phyloP scores from a whole-genome alignment of 176 grass and related monocot genomes.

The Triticum monococcum region DNA sequence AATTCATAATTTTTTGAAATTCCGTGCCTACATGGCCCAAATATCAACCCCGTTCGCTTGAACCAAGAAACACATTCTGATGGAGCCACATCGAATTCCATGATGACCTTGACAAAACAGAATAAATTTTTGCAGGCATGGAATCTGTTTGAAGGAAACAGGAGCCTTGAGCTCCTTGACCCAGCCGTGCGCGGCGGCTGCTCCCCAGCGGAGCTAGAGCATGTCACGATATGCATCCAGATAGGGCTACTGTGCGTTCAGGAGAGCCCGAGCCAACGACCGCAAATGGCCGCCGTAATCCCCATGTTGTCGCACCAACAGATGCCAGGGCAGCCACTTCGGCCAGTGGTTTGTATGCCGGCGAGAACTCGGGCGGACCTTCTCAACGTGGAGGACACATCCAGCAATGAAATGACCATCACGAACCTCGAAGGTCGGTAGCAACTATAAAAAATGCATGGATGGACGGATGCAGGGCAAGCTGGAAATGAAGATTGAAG shows the following conservation, averaged over 20 bases:
- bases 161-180: slow-evolving; percentile 15
- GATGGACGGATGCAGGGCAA: neutral
- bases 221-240: slow-evolving; percentile 31
- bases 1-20: too few species aligned
- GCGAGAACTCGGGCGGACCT: neutral
- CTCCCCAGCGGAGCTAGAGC: neutral
- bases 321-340: neutral
- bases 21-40: neutral
- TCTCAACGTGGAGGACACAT: neutral
- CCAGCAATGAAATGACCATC: neutral
- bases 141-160: slow-evolving; percentile 28
- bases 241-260: slow-evolving; percentile 42
- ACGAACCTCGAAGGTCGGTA: slow-evolving; percentile 24
- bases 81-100: neutral
- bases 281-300: slow-evolving; percentile 26
- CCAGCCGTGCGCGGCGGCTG: slow-evolving; percentile 7
- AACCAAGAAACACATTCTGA: neutral
- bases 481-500: neutral
- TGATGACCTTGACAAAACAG: neutral
- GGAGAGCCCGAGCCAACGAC: slow-evolving; percentile 31
- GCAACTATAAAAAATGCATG: neutral
- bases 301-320: slow-evolving; percentile 28
- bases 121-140: slow-evolving; percentile 20
- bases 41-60: neutral
- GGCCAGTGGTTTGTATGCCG: slow-evolving; percentile 26